Base-by-base conservation (phyloP, 345 rosid species). In the Adansonia digitata region DNA sequence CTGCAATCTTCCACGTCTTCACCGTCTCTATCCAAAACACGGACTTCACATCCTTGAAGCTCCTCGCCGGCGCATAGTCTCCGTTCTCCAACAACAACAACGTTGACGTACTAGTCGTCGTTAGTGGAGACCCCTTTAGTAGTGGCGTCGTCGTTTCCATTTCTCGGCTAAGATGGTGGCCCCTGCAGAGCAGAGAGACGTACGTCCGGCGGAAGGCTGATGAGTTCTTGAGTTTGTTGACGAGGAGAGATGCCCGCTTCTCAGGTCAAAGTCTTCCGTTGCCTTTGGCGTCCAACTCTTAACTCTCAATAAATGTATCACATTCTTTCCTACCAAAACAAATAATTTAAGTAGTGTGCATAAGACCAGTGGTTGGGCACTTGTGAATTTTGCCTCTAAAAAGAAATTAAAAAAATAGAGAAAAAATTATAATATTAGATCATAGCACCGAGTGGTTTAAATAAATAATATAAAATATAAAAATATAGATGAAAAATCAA, bases 1-100 rank as follows among this genome's bases (percentile, higher is more conserved):
- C 80, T 5, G 83, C 90, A 3, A 86, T 86, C 80, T 75, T 83
- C 88, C 92, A 86, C 63, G 78, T 5, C 84, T 79, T 86, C 59
- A 74, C 79, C 0, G 85, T 80, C 76, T 88, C 92, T n/a, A 42
- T 56, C 86, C 85, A 77, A 62, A 85, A 80, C 64, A 86, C 71
- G 0, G 75, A 40, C 74, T 71, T 83, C 1, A 51, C 76, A 48
- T 82, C 85, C 80, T 66, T 49, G 62, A 82, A 76, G 77, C 74
- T 76, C 63, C 52, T 76, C 75, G 43, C 82, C 20, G 83, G 84
- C 24, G 11, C 46, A 60, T 83, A 85, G 81, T 88, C 87, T n/a
- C 70, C 87, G 53, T 69, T 69, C 60, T 49, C 60, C 60, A 69
- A 49, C 73, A 69, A 31, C 10, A 27, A 27, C 4, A 29, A 8